Base-by-base conservation (phyloP, 2,329 filamentous ascomycete species). In the Ceratocystis cacaofunesta region DNA sequence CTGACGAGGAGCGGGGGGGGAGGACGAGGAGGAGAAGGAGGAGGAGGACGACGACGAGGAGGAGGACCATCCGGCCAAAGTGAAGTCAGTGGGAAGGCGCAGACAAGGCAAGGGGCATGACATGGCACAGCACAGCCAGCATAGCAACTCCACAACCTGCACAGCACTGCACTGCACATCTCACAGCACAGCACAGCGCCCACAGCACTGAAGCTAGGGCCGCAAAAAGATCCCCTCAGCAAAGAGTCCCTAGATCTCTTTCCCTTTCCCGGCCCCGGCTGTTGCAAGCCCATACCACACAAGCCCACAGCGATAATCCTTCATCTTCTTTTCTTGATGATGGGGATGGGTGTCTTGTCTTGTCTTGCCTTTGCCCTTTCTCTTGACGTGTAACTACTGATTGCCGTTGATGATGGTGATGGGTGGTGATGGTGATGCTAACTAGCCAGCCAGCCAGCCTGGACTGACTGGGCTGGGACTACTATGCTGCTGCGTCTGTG, bases 151-250 rank as follows among this genome's bases (percentile, higher is more conserved):
- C 46, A 50, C 46, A 50, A 50, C 17, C 52, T 57, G 52, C 52
- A 57, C 52, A 57, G 52, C 52, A 57, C 52, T 1, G 52, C 52
- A 57, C 52, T 7, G 52, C 52, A 57, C 28, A n/a, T 30, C 52
- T 57, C 52, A 57, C 25, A 32, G 52, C 52, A 57, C 52, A 57
- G 52, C 52, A 57, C 52, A 57, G 52, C 52, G 52, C 52, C 52
- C 22, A 57, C 52, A 57, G 52, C 52, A 57, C 25, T 57, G 28
- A 57, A 57, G 52, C 52, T 57, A 36, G 52, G 52, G 25, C 52
- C 52, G 52, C 52, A 30, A 15, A 30, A n/a, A 57, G 52, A 57
- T 32, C 52, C 52, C 25, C 52, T 32, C 52, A 17, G 17, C 28
- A 32, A 57, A 32, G 28, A 57, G 52, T 57, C 52, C 52, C 52